Evolutionary conservation across 2,329 filamentous ascomycete species (phyloP).

Genomic region (Penicillium olsonii): DNA sequence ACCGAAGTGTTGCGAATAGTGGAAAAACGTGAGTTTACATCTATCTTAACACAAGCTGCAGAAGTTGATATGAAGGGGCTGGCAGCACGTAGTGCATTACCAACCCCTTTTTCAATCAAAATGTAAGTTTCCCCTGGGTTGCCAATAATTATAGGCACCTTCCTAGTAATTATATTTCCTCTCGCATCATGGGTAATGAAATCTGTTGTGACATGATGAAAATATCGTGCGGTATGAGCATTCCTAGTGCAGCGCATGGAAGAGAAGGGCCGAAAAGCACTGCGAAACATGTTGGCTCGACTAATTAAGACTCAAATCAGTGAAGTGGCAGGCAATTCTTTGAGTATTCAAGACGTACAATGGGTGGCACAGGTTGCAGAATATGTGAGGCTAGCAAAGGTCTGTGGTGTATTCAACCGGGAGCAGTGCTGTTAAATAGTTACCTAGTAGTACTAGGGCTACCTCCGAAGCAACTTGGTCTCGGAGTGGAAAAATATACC

Average conservation of each 20-base stretch:
- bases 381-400: no score
- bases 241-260: slow-evolving; percentile 8
- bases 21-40: slow-evolving; percentile 30
- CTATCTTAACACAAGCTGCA: slow-evolving; percentile 15
- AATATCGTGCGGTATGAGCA: slow-evolving; percentile 14
- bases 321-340: neutral
- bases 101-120: slow-evolving; percentile 21
- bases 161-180: slow-evolving; percentile 20
- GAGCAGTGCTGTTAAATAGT: no score
- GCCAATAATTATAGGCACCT: slow-evolving; percentile 24
- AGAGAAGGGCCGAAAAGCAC: slow-evolving; percentile 12
- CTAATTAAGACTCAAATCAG: neutral
- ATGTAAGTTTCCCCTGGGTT: slow-evolving; percentile 26
- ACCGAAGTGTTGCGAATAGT: slow-evolving; percentile 28
- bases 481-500: no score
- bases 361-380: neutral
- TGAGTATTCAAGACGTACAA: neutral
- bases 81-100: slow-evolving; percentile 24
- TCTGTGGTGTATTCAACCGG: no score
- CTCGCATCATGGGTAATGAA: slow-evolving; percentile 20
- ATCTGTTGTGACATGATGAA: slow-evolving; percentile 26
- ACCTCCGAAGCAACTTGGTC: no score
- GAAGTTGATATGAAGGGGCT: slow-evolving; percentile 12
- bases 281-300: slow-evolving; percentile 15
- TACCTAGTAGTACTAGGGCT: no score